Conservation (phyloP, 2,329 filamentous ascomycete genomes). For the Trichoderma asperellum region DNA sequence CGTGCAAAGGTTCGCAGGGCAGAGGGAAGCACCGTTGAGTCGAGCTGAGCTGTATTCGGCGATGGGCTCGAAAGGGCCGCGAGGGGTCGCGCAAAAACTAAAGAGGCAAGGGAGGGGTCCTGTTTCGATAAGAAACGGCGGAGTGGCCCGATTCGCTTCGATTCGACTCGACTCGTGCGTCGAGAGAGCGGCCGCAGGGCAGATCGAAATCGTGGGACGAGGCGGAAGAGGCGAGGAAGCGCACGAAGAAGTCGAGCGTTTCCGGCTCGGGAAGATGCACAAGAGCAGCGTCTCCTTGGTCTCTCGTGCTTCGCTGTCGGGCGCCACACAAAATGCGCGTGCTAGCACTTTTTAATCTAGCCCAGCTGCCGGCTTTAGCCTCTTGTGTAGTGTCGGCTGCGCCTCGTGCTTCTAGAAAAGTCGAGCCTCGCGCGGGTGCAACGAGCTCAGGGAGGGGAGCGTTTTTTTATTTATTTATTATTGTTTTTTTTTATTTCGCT, state of each 20-base stretch:
- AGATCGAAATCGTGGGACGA: not conserved
- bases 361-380: slow-evolving; percentile 1
- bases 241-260: not conserved
- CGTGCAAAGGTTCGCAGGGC: not conserved
- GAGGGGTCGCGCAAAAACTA: slow-evolving; percentile 11
- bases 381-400: slow-evolving; percentile 25
- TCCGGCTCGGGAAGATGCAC: slow-evolving; percentile 20
- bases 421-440: slow-evolving; percentile 12
- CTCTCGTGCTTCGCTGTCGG: slow-evolving; percentile 20
- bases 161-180: not conserved
- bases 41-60: not conserved
- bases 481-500: not conserved
- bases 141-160: not conserved
- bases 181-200: not conserved
- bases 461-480: not conserved
- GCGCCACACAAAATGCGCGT: slow-evolving; percentile 13
- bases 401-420: slow-evolving; percentile 29
- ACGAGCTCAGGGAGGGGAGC: not conserved
- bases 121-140: not conserved
- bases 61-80: slow-evolving; percentile 6
- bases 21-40: not conserved
- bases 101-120: not conserved
- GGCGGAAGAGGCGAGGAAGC: not conserved
- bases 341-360: slow-evolving; percentile 14
- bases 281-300: slow-evolving; percentile 9